Evolutionary conservation across 768 basidiomycete genomes (phyloP).

Genomic region (Gloeopeniophorella convolvens): DNA sequence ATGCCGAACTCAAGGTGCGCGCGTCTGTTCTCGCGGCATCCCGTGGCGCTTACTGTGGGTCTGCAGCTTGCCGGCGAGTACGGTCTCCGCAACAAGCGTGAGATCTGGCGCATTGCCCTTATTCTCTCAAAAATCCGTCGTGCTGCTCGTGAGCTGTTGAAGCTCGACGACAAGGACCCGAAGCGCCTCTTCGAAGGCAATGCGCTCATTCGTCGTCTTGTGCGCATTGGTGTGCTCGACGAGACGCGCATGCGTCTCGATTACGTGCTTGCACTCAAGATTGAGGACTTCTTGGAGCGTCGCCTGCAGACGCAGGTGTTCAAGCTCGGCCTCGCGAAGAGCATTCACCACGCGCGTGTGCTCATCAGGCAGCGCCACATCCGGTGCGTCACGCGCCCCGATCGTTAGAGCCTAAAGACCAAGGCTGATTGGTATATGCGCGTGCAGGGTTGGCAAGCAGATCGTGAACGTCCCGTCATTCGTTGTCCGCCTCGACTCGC

Average conservation of each 20-base stretch:
- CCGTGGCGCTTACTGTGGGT: neutral
- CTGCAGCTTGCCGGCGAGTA: conserved; percentile 96
- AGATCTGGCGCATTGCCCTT: conserved; percentile 99
- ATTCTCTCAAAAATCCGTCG: conserved; percentile 99
- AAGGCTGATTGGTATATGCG: neutral
- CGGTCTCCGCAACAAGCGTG: conserved; percentile 99
- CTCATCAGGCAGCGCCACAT: conserved; percentile 98
- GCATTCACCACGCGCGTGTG: conserved; percentile 96
- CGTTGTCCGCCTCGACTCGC: conserved; percentile 97
- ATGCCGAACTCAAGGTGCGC: conserved; percentile 93
- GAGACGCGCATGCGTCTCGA: conserved; percentile 99
- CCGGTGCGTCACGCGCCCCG: conserved; percentile 51
- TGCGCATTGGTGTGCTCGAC: conserved; percentile 99
- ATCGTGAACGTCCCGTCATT: conserved; percentile 99
- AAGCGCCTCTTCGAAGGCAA: conserved; percentile 99
- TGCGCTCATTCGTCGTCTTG: conserved; percentile 91
- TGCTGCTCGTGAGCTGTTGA: conserved; percentile 99
- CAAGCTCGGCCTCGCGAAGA: conserved; percentile 97
- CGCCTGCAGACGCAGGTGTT: conserved; percentile 99
- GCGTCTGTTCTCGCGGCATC: neutral
- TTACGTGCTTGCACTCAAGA: conserved; percentile 99
- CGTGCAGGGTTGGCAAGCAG: conserved; percentile 89
- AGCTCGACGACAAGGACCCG: conserved; percentile 98
- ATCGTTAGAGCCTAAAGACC: neutral
- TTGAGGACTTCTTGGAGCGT: conserved; percentile 99